Evolutionary conservation across 192 early-diverging fungal genomes (phyloP), one percentile per base, ranked within the genome.

Genomic region (Coemansia sp.): DNA sequence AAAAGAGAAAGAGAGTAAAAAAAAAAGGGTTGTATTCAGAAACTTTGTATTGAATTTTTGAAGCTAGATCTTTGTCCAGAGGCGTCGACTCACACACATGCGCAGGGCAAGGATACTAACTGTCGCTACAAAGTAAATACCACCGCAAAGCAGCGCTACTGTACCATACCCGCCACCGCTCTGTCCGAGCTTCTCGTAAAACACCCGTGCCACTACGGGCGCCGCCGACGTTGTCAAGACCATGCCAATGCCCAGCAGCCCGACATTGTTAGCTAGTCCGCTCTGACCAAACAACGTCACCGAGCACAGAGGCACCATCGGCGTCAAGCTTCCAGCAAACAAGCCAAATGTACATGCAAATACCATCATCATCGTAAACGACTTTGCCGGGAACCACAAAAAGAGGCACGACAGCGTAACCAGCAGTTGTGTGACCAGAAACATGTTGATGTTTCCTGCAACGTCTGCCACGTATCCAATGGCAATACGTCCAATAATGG

Each of bases 401-500:
- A 84, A 68, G 73, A 84, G 73, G 71, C 81, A 84, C 20, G 81
- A 79, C 24, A 76, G 38, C 1, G 81, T 84, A 11, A 84, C 81
- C 41, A 84, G 65, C 49, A 84, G 20, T 22, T 84, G 81, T 2
- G 81, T 84, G 44, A 70, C 70, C n/a, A 84, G 71, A 40, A 84
- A 84, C 81, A 84, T 84, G 71, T 84, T 84, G 76, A 84, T 78
- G 68, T 84, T 84, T 27, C 81, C 81, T 24, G 81, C 68, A 34
- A 84, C 69, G 46, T 92, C 91, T 7, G 90, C 90, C n/a, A 78
- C 83, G 53, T 86, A 87, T 2, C 91, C 91, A 38, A 89, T 85
- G 9, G 85, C 65, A 62, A 92, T 80, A 52, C 91, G 85, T 5
- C 91, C 91, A 7, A 89, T 57, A 61, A 86, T 88, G 1, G 87